A percentile compares a stretch with the other conserved stretches of the same genome.
Evolutionary conservation across 2,329 filamentous ascomycete genomes (phyloP).

Genomic region (Aspergillus sergii): DNA sequence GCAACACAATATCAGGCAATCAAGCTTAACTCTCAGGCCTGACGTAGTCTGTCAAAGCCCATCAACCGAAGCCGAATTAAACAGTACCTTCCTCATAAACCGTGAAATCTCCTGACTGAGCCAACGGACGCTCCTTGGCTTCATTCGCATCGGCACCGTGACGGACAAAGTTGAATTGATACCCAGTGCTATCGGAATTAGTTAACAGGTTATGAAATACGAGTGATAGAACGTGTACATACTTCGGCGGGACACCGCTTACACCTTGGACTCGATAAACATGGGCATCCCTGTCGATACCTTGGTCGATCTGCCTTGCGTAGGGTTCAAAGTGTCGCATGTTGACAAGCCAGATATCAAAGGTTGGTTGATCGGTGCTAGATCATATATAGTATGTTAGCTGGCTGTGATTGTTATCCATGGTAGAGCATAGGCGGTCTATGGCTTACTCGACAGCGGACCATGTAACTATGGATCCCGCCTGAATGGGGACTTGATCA

Average conservation of each 20-base stretch:
- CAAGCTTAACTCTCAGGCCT: too few species aligned
- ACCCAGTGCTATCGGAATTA: not conserved
- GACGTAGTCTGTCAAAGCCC: too few species aligned
- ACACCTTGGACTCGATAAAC: not conserved
- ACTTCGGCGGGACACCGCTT: not conserved
- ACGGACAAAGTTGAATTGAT: not conserved
- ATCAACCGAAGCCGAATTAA: too few species aligned
- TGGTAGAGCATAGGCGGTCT: accelerated
- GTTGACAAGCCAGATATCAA: not conserved
- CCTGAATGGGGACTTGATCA: not conserved
- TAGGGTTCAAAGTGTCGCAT: not conserved
- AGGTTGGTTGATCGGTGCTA: not conserved
- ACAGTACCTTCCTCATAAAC: too few species aligned
- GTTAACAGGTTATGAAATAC: not conserved
- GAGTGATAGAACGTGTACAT: not conserved
- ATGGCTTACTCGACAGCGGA: not conserved
- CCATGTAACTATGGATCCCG: not conserved
- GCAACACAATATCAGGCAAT: too few species aligned
- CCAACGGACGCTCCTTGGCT: too few species aligned
- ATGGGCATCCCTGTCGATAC: not conserved
- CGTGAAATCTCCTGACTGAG: too few species aligned
- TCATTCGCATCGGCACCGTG: too few species aligned
- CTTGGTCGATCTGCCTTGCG: not conserved
- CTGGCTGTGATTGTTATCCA: accelerated
- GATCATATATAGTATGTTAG: not conserved